These are phyloP conservation scores for Aspergillus sp. DNA, from an alignment of 2,329 filamentous ascomycete species.

Conservation along the genomic window DNA sequence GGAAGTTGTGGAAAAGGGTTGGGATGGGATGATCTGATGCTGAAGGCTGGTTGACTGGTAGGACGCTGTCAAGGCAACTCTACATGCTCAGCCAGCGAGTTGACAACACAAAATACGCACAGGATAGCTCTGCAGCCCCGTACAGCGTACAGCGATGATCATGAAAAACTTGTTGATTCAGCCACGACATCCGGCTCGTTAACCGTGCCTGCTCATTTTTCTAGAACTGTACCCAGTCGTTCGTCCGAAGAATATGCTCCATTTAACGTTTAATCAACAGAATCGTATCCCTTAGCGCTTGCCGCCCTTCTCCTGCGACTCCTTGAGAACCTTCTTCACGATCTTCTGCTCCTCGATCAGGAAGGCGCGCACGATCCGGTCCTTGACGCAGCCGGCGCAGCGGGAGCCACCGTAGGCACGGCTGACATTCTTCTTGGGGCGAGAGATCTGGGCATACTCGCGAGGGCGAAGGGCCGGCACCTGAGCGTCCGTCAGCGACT, in stretches of 20 bases:
- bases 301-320: conserved; percentile 65
- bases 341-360: conserved; percentile 99
- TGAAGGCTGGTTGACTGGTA: too few relatives aligned
- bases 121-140: too few relatives aligned
- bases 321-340: conserved; percentile 99
- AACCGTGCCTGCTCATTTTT: conserved; percentile 27
- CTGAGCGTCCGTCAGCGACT: conserved; percentile 39
- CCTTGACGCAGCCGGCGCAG: conserved; percentile 97
- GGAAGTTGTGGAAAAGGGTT: too few relatives aligned
- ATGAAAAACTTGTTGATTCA: conserved; percentile 26
- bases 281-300: conserved; percentile 35
- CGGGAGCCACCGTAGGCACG: conserved; percentile 96
- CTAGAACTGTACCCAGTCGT: conserved; percentile 26
- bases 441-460: conserved; percentile 94
- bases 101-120: too few relatives aligned
- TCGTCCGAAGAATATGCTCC: conserved; percentile 29
- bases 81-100: too few relatives aligned
- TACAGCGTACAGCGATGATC: too few relatives aligned
- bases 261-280: too few relatives aligned
- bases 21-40: too few relatives aligned
- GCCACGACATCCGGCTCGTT: conserved; percentile 21
- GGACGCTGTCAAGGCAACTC: too few relatives aligned
- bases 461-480: conserved; percentile 93
- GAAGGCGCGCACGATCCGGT: conserved; percentile 96
- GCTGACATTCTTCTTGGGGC: conserved; percentile 99